Percentiles rank a stretch among this genome's conserved stretches.
Conservation (phyloP, 129 eudicot species). For the Lactuca sativa region DNA sequence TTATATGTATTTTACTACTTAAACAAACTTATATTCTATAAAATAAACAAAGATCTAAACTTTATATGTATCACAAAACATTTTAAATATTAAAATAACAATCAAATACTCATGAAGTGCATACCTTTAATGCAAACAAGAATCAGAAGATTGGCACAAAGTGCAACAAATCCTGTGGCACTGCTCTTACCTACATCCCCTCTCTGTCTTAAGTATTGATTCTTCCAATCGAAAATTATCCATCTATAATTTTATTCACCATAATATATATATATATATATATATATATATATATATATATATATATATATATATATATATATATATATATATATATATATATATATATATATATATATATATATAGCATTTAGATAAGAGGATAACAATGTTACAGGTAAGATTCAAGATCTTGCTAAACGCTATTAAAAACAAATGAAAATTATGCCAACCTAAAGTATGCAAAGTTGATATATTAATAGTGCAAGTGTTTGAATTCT, state of each 20-base stretch:
- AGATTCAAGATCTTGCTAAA: constrained; percentile 19
- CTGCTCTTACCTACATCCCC: constrained; percentile 15
- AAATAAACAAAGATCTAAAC: no score
- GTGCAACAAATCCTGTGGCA: constrained; percentile 28
- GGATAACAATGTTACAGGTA: constrained; percentile 1
- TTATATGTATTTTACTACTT: no score
- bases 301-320: background rate
- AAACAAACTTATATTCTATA: no score
- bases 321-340: background rate
- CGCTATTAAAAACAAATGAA: constrained; percentile 1
- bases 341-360: constrained; percentile 16
- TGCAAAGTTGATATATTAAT: constrained; percentile 1
- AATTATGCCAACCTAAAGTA: constrained; percentile 22
- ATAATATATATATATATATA: background rate
- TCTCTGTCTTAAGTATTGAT: constrained; percentile 26
- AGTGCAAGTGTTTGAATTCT: constrained; percentile 17
- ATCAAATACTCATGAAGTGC: constrained; percentile 12
- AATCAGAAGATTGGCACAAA: constrained; percentile 33
- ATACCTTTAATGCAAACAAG: constrained; percentile 32
- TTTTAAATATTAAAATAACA: no score
- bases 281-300: background rate
- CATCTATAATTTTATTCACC: constrained; percentile 1
- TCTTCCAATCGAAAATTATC: constrained; percentile 29
- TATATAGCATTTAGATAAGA: constrained; percentile 10
- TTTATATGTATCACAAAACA: no score